Base-by-base conservation (phyloP, 352 stramenopile species). In the Phytophthora idaei region DNA sequence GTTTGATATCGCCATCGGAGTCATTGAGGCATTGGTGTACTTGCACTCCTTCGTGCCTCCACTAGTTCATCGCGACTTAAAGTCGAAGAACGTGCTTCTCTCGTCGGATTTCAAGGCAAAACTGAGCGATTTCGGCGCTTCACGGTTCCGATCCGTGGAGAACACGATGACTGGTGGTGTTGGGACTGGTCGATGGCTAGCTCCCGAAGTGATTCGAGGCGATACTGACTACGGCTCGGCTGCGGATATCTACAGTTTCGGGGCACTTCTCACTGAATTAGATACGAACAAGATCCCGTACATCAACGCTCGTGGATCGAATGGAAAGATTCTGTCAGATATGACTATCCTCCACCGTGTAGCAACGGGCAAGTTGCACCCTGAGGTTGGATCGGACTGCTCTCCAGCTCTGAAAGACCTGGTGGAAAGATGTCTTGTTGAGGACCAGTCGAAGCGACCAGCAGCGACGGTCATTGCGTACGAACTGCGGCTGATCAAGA, bases 11-110 rank as follows among this genome's bases (percentile, higher is more conserved):
- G 76, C 76, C 1, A 54, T 76, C 25, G 73, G 71, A 41, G 46
- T 84, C 2, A 69, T 72, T n/a, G 64, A 79, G 9, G 76, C 73
- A 1, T 60, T 82, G 3, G 63, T 77, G 36, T 85, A 76, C 42
- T 21, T 85, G 12, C 77, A 85, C 52, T 72, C 67, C 17, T 69
- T 78, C 32, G 32, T 58, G 41, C 62, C 61, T 6, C 61, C 77
- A 5, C 50, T 90, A 0, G 64, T 90, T 7, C 78, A 90, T 49
- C 77, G 78, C 6, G 78, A 90, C 37, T 56, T 90, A 45, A 90
- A 85, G 47, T 84, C 79, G 0, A 72, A 76, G 5, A 87, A 87
- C 31, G 73, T 89, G 37, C 59, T 90, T 34, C 60, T 88, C 7
- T 61, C 48, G 3, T 15, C 39, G 6, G 60, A 71, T 32, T 47